Base-by-base conservation (phyloP, 768 basidiomycete species). In the Suillus decipiens region DNA sequence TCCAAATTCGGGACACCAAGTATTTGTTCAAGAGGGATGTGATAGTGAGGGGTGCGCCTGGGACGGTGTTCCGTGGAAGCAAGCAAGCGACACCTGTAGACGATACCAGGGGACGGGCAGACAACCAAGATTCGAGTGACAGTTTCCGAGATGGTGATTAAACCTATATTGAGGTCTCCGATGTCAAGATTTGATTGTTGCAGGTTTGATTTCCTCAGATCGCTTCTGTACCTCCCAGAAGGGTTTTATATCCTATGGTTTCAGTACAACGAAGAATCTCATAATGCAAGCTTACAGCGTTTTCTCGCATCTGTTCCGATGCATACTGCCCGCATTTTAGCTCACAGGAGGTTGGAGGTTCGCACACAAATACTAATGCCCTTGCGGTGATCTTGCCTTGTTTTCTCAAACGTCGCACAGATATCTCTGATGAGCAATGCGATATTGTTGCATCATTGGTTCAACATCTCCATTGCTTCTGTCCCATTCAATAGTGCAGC, bases 1-100 rank as follows among this genome's bases (percentile, higher is more conserved):
- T 28, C 28, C 28, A 28, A 28, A 3, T 2, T 28, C 28, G 28
- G 71, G 81, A 82, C 61, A 79, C 83, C 61, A 76, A 77, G 37
- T 74, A 73, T 60, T 68, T 83, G 5, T 83, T 82, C 56, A 81
- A 80, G 68, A 66, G 73, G 11, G 75, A 79, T 43, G 68, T 78
- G 24, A 67, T 78, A 17, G 48, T 76, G 10, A 68, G 79, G 62
- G 80, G 80, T 68, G 80, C 80, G 2, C 80, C 80, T 9, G 75
- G 78, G 80, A 3, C 68, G 69, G 45, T 77, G 3, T 78, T 80
- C 51, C 61, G 79, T 34, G 71, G 77, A 43, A 58, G 65, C 15
- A 68, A 64, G 66, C 59, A 60, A 14, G 68, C 64, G 19, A 48
- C 33, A 2, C 51, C 66, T 1, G 68, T 72, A 5, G 65, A 62